Evolutionary conservation across 2,329 filamentous ascomycete species (phyloP), one percentile per base, ranked within the genome.

Genomic region (Fusarium pininemorale): DNA sequence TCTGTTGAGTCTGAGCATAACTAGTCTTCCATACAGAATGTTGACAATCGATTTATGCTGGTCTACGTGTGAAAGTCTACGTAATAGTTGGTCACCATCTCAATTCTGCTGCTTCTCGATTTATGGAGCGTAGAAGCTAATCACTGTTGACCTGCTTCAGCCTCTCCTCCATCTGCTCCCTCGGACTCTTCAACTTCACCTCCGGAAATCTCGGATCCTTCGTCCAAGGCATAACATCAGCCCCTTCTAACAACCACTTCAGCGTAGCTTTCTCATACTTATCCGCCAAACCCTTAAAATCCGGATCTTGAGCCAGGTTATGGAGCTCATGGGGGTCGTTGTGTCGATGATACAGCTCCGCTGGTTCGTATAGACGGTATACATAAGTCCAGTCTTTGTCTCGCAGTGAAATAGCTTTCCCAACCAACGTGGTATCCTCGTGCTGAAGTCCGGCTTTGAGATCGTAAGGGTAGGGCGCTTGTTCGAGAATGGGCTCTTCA

Each of bases 361-460:
- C 73, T 0, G 83, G 80, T 68, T 87, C 85, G 59, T 87, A 87
- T 5, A 86, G 42, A 2, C 84, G 79, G 56, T 87, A 87, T 1
- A 87, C 75, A 47, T 81, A 87, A 0, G 83, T 84, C 81, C 82
- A 86, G 2, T 80, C 74, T 57, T 81, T 71, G 41, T 82, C 77
- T 1, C 83, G 77, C 6, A 84, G 69, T 6, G 80, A 78, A 1
- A 86, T 81, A 2, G 83, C 82, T 56, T 86, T 86, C 0, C 85
- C 85, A 1, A 85, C 84, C 0, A 86, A 65, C 0, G 76, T 77
- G 0, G 84, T 84, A 54, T 87, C 83, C 16, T 85, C 80, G 65
- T 87, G 85, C 69, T 87, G 85, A 10, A 87, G 79, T 1, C 76
- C 79, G 0, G 81, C 81, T 67, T 87, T 87, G 53, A 87, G 80